Percentiles rank a stretch among this genome's conserved stretches.
Evolutionary conservation across 345 rosid species (phyloP).

Genomic region (Gossypium longicalyx): DNA sequence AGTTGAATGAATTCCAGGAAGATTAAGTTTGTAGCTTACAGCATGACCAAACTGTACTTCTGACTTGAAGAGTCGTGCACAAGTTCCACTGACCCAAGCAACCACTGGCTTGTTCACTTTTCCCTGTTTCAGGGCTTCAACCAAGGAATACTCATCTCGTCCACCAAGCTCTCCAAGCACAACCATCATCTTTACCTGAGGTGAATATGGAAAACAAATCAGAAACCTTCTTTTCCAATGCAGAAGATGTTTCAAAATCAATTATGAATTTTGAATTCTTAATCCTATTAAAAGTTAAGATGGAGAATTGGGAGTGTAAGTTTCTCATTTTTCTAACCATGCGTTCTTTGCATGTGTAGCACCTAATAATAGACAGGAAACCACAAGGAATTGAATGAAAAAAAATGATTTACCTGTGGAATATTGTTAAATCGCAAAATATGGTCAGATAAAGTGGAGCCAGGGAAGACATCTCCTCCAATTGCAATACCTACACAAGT

Average conservation of each 20-base stretch:
- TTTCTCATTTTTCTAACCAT: neutral
- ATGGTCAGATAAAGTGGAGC: constrained; percentile 91
- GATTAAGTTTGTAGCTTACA: constrained; percentile 46
- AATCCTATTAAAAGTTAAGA: neutral
- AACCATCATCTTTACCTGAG: constrained; percentile 85
- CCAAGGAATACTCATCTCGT: constrained; percentile 88
- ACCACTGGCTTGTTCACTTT: constrained; percentile 90
- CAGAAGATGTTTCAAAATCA: neutral
- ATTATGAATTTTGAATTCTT: neutral
- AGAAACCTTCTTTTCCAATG: neutral
- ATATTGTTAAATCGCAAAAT: constrained; percentile 90
- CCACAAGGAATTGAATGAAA: neutral
- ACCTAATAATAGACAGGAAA: neutral
- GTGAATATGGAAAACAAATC: constrained; percentile 5
- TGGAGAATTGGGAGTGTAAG: neutral
- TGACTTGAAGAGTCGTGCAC: constrained; percentile 90
- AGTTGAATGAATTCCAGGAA: neutral
- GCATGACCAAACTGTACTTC: constrained; percentile 99
- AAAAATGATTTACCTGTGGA: constrained; percentile 57
- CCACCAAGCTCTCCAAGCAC: constrained; percentile 99
- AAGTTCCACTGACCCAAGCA: constrained; percentile 98
- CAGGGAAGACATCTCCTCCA: constrained; percentile 98
- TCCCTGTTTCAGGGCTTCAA: constrained; percentile 91
- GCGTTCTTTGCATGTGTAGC: neutral
- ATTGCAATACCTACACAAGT: constrained; percentile 80